phyloP scores from a whole-genome alignment of 768 basidiomycete species.

The Tulasnella calospora region DNA sequence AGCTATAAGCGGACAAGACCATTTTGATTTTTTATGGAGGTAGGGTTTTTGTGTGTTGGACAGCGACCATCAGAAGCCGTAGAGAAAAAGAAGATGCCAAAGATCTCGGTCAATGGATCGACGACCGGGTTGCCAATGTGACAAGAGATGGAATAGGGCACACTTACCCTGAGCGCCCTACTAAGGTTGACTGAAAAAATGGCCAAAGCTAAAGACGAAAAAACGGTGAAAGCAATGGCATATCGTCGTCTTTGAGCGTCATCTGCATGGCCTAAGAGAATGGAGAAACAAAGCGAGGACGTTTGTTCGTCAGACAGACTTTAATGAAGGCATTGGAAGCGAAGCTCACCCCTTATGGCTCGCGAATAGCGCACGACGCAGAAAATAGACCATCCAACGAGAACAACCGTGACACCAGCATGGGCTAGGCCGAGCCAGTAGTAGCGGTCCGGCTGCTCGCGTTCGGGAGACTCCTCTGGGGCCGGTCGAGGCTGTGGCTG shows the following conservation, averaged over 20 bases:
- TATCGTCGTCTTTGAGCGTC: slow-evolving; percentile 2
- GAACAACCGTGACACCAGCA: background rate
- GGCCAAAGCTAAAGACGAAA: background rate
- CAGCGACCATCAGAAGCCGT: background rate
- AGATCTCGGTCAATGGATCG: background rate
- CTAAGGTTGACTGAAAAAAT: background rate
- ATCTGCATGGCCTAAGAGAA: background rate
- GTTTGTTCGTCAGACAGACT: background rate
- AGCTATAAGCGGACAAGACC: background rate
- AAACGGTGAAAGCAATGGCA: slow-evolving; percentile 3
- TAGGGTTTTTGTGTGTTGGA: background rate
- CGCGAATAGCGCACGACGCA: slow-evolving; percentile 10
- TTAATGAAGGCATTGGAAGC: background rate
- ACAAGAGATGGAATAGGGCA: background rate
- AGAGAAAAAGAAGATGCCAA: background rate
- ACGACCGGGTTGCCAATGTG: background rate
- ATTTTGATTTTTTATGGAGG: background rate
- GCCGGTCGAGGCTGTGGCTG: too few species aligned
- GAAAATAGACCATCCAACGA: slow-evolving; percentile 3
- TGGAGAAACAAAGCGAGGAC: background rate
- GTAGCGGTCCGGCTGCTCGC: background rate
- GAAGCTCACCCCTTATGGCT: slow-evolving; percentile 14
- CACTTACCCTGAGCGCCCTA: slow-evolving; percentile 2
- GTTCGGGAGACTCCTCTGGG: too few species aligned
- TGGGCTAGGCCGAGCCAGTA: background rate